Percentiles rank a stretch among this genome's conserved stretches.
phyloP scores from a whole-genome alignment of 2,329 filamentous ascomycete species.

The Penicillium paneum region DNA sequence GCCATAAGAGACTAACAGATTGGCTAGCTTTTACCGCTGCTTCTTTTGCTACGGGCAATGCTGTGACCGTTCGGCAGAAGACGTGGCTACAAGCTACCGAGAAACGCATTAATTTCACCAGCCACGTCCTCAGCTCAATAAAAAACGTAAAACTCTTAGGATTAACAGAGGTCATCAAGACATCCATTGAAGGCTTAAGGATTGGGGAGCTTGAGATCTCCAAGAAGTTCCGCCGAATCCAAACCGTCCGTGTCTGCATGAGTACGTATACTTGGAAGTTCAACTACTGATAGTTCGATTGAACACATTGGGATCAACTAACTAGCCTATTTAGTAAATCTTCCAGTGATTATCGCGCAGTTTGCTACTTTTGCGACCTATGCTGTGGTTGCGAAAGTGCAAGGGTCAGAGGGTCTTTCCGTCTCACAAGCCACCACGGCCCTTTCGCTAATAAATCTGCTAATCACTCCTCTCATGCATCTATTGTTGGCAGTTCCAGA shows the following conservation, averaged over 20 bases:
- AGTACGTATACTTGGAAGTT: not conserved
- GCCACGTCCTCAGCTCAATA: constrained; percentile 40
- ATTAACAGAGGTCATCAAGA: constrained; percentile 18
- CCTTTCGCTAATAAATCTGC: constrained; percentile 38
- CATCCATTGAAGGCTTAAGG: constrained; percentile 21
- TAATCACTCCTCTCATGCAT: constrained; percentile 37
- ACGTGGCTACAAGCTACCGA: constrained; percentile 45
- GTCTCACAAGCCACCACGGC: constrained; percentile 40
- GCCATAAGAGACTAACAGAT: not conserved
- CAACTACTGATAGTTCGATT: not conserved
- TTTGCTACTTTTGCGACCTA: constrained; percentile 20
- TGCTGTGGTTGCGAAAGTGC: constrained; percentile 13
- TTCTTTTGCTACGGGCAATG: constrained; percentile 16
- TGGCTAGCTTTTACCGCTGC: constrained; percentile 1
- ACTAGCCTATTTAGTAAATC: constrained; percentile 7
- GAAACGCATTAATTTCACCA: constrained; percentile 42
- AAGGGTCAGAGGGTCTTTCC: constrained; percentile 25
- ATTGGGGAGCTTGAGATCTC: constrained; percentile 24
- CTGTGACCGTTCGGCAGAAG: constrained; percentile 28
- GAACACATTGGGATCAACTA: not conserved
- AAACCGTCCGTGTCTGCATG: constrained; percentile 15
- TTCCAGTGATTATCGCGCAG: constrained; percentile 12
- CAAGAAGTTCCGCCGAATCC: constrained; percentile 19
- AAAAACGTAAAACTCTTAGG: constrained; percentile 45
- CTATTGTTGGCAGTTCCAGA: constrained; percentile 38